Evolutionary conservation across 2,329 filamentous ascomycete genomes (phyloP).

Genomic region (Phyllosticta citriasiana): DNA sequence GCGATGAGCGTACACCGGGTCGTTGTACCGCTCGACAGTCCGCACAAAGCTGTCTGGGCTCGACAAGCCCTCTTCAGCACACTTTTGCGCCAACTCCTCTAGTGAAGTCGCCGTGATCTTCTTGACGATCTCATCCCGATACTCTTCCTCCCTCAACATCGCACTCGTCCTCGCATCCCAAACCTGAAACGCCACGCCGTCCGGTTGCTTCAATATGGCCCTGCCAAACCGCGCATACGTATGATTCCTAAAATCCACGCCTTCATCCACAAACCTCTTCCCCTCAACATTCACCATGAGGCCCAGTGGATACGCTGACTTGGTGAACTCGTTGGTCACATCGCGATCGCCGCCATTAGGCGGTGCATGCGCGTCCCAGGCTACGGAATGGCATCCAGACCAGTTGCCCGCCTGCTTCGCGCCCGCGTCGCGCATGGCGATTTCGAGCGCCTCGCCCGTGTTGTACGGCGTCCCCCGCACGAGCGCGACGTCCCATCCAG

Average conservation of each 20-base stretch:
- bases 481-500: slow-evolving; percentile 52
- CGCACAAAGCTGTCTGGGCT: slow-evolving; percentile 38
- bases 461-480: slow-evolving; percentile 58
- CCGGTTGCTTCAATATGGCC: slow-evolving; percentile 51
- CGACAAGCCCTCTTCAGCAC: slow-evolving; percentile 38
- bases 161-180: slow-evolving; percentile 46
- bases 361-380: slow-evolving; percentile 55
- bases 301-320: slow-evolving; percentile 58
- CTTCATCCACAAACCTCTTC: slow-evolving; percentile 56
- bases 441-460: slow-evolving; percentile 47
- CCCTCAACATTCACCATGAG: slow-evolving; percentile 53
- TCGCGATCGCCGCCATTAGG: slow-evolving; percentile 44
- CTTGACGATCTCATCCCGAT: slow-evolving; percentile 47
- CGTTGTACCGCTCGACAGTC: slow-evolving; percentile 48
- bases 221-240: slow-evolving; percentile 58
- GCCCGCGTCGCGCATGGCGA: slow-evolving; percentile 41
- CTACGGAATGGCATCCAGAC: slow-evolving; percentile 54
- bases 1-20: slow-evolving; percentile 41
- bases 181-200: slow-evolving; percentile 51
- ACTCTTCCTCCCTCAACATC: slow-evolving; percentile 53
- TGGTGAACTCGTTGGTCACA: slow-evolving; percentile 58
- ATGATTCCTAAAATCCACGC: slow-evolving; percentile 54
- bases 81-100: slow-evolving; percentile 46
- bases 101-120: slow-evolving; percentile 43
- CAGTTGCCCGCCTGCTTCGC: slow-evolving; percentile 49